Evolutionary conservation across 2,329 filamentous ascomycete genomes (phyloP).

Genomic region (Seiridium cupressi): DNA sequence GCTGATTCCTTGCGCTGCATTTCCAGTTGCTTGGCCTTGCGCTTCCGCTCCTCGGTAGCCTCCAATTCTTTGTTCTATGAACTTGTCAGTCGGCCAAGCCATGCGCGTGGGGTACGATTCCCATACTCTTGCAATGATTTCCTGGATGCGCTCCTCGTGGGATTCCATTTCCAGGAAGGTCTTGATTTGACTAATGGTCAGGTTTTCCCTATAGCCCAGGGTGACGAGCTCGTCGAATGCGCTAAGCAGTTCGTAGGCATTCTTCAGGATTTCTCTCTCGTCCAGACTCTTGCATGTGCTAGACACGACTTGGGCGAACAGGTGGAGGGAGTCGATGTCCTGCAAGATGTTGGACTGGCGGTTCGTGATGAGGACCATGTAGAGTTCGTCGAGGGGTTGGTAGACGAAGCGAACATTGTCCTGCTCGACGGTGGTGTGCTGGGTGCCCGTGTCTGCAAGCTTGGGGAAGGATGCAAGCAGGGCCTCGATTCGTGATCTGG

Average conservation of each 20-base stretch:
- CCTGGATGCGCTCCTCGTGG: constrained; percentile 97
- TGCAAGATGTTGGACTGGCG: constrained; percentile 98
- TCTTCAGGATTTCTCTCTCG: constrained; percentile 90
- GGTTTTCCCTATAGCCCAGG: constrained; percentile 91
- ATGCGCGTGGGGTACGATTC: background rate
- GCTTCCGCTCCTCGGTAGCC: constrained; percentile 95
- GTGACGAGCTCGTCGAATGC: constrained; percentile 98
- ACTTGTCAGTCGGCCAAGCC: constrained; percentile 9
- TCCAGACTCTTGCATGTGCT: constrained; percentile 96
- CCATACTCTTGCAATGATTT: constrained; percentile 86
- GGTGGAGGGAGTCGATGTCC: constrained; percentile 96
- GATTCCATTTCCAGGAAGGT: constrained; percentile 99
- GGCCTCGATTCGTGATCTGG: constrained; percentile 92
- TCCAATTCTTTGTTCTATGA: constrained; percentile 94
- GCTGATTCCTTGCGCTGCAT: constrained; percentile 97
- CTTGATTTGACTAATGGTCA: constrained; percentile 96
- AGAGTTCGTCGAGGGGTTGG: constrained; percentile 97
- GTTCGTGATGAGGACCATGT: constrained; percentile 99
- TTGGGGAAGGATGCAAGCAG: constrained; percentile 97
- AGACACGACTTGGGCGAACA: constrained; percentile 95
- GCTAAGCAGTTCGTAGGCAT: constrained; percentile 93
- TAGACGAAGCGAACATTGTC: constrained; percentile 99
- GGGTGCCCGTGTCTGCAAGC: constrained; percentile 90
- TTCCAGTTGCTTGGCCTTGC: constrained; percentile 97
- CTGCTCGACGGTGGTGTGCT: constrained; percentile 97